Base-by-base conservation (phyloP, 306 rosid genomes). In the Oxytropis ochrocephala region DNA sequence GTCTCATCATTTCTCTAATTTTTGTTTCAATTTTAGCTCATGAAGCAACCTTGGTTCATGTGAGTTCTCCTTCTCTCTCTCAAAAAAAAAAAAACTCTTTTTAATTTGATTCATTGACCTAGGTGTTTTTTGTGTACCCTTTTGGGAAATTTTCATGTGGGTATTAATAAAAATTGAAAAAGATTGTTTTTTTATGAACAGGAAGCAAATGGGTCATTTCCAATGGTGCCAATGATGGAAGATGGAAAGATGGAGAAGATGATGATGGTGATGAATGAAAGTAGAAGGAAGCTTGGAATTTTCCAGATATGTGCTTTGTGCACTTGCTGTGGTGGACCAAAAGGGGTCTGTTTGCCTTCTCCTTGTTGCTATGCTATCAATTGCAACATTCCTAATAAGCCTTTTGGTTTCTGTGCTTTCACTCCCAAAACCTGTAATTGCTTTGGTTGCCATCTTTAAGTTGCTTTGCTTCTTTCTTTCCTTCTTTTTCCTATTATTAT, bases 291-390 rank as follows among this genome's bases (percentile, higher is more conserved):
- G 67, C 70, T 95, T 76, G 84, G 91, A 53, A 91, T 96, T 84
- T 95, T 95, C 81, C 86, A 76, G 88, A 87, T 95, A 72, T 95
- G 99, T 74, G 99, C 96, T 1, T 69, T 91, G 13, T 95, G 99
- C 64, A 95, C 99, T 24, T 95, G 99, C 82, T 95, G 99, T 65
- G 99, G 99, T 56, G 97, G 99, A 47, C 86, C 96, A 3, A 89
- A 64, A 89, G 93, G 99, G 48, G 74, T 86, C 1, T 95, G 99
- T 79, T 81, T 95, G 83, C 91, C 99, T n/a, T 87, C 97, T 72
- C 97, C 97, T 0, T 95, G 99, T 80, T 95, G 99, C 91, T 95
- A 91, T 79, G 96, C 99, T 61, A 91, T 95, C 87, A 89, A 91
- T 81, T 95, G 99, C 92, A 89, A 95, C 86, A 89, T 95, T 69